A percentile compares a stretch with the other conserved stretches of the same genome.
Conservation (phyloP, 2,329 filamentous ascomycete genomes). For the Neonectria sp. region DNA sequence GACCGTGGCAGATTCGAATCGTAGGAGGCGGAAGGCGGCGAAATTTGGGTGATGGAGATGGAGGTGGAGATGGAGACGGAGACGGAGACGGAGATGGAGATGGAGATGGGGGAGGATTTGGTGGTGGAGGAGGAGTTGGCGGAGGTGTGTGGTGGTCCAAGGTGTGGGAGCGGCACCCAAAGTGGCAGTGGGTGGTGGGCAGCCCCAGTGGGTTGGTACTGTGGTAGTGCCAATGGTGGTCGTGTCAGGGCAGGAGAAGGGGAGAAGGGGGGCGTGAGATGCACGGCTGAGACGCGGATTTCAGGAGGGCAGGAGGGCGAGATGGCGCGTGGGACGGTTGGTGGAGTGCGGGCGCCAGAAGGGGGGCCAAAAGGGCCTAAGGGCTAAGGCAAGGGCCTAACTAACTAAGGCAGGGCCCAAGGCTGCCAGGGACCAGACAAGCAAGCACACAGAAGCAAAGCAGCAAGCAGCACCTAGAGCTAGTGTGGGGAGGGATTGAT, state of each 20-base stretch:
- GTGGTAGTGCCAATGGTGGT: not conserved
- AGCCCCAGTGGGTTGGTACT: not conserved
- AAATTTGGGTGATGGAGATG: conserved; percentile 1
- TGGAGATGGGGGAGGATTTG: conserved; percentile 22
- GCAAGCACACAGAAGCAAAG: not conserved
- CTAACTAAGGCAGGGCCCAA: conserved; percentile 1
- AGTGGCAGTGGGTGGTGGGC: not conserved
- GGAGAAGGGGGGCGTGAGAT: conserved; percentile 33
- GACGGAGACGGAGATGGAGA: conserved; percentile 5
- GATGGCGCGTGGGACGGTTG: conserved; percentile 49
- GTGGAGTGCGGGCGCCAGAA: conserved; percentile 45
- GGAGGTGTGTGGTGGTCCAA: conserved; percentile 1
- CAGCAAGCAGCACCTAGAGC: not conserved
- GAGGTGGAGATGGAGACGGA: conserved; percentile 13
- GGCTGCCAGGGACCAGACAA: conserved; percentile 10
- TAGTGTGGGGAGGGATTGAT: conserved; percentile 11
- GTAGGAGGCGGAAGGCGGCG: conserved; percentile 6
- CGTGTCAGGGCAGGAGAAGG: conserved; percentile 32
- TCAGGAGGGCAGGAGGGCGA: conserved; percentile 49
- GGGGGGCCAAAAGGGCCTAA: not conserved
- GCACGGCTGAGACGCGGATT: conserved; percentile 51
- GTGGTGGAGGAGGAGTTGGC: conserved; percentile 6
- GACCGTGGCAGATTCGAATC: conserved; percentile 26
- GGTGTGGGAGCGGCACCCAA: not conserved
- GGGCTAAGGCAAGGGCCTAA: conserved; percentile 16